phyloP scores from a whole-genome alignment of 371 early-diverging fungal species.

The Apophysomyces elegans region DNA sequence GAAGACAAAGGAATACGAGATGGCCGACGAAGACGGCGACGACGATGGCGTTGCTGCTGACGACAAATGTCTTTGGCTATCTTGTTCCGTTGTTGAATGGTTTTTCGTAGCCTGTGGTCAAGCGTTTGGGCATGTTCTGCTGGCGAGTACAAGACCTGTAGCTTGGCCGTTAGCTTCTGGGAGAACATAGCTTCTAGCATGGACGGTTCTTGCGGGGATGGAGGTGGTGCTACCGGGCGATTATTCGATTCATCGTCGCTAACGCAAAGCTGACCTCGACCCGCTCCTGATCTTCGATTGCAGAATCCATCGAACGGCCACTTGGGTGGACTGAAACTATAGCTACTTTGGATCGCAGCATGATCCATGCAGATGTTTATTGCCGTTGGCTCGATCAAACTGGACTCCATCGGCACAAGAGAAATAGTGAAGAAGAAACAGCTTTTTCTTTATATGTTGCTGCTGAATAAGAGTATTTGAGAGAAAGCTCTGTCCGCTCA shows the following conservation, averaged over 20 bases:
- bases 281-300: background rate
- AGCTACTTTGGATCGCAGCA: background rate
- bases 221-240: conserved; percentile 7
- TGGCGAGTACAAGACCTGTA: background rate
- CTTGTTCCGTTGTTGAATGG: background rate
- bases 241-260: conserved; percentile 4
- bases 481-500: too few relatives aligned
- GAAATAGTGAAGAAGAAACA: too few relatives aligned
- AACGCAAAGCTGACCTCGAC: conserved; percentile 2
- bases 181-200: conserved; percentile 3
- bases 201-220: conserved; percentile 5
- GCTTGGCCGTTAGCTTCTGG: background rate
- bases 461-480: too few relatives aligned
- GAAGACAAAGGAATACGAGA: conserved; percentile 16
- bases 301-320: conserved; percentile 6
- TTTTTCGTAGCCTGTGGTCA: background rate
- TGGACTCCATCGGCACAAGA: background rate
- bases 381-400: conserved; percentile 3
- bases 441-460: too few relatives aligned
- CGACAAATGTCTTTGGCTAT: background rate
- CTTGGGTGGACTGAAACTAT: background rate
- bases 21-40: background rate
- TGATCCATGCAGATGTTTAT: conserved; percentile 2
- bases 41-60: background rate
- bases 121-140: conserved; percentile 2